Evolutionary conservation across 352 stramenopile genomes (phyloP), one percentile per base, ranked within the genome.

Genomic region (Chloridella minuta): DNA sequence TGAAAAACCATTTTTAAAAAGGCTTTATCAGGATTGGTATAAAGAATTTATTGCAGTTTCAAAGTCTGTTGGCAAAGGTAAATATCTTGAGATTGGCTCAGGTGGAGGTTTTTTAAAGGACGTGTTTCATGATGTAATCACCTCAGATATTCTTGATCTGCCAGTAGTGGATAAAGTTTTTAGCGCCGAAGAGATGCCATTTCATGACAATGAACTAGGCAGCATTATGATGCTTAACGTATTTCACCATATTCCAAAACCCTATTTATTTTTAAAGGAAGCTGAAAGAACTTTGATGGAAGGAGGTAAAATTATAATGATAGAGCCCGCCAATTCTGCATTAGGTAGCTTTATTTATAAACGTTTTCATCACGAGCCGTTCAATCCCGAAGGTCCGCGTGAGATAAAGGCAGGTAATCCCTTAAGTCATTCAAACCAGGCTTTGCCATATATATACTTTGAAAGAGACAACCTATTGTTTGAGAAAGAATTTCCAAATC

Each of bases 251-350:
- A 66, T 66, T 66, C 40, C 40, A 66, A 66, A 66, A 66, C 40
- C 40, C 40, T 66, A 66, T 66, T 66, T 66, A 66, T 66, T 66
- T 66, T 66, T 66, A 66, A 66, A 66, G n/a, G 40, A 66, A 66
- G 40, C 40, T 66, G 40, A 66, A 66, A 10, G 40, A 10, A 66
- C 40, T 10, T n/a, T 66, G n/a, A 66, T 66, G 10, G n/a, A 66
- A 66, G 40, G 40, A 18, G 40, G 40, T 18, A 66, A 66, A n/a
- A 66, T 66, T n/a, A 66, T 66, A 10, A 66, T 66, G 40, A 66
- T 66, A 66, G 40, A 66, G n/a, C 40, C 40, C 40, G 40, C 40
- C n/a, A 66, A 66, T n/a, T 66, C 40, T 66, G 40, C 40, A 66
- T 66, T 66, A 66, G 40, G 40, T 18, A 10, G 40, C 10, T 66